Evolutionary conservation across 441 rosid species (phyloP).

Genomic region (Kokia cookei): DNA sequence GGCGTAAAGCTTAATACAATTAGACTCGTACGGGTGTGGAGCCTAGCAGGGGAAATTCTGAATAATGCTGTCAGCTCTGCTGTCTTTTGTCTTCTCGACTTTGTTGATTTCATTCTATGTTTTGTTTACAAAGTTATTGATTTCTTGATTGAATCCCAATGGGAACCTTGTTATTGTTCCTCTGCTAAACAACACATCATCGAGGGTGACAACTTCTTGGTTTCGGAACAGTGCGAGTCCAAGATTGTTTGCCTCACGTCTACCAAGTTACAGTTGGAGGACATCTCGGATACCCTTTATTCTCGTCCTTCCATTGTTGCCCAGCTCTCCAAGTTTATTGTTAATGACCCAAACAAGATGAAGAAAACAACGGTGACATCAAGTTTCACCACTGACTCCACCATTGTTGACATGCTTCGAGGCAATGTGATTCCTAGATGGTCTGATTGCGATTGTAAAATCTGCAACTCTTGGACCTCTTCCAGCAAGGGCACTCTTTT

Average conservation of each 20-base stretch:
- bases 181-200: slow-evolving; percentile 58
- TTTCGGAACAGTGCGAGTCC: slow-evolving; percentile 69
- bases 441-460: slow-evolving; percentile 85
- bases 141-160: slow-evolving; percentile 65
- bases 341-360: slow-evolving; percentile 14
- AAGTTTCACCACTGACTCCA: not conserved
- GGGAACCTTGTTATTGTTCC: slow-evolving; percentile 76
- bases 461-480: slow-evolving; percentile 69
- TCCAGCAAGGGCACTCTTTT: slow-evolving; percentile 51
- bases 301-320: slow-evolving; percentile 56
- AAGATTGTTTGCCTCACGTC: slow-evolving; percentile 53
- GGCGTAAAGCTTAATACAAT: slow-evolving; percentile 21
- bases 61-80: slow-evolving; percentile 68
- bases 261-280: slow-evolving; percentile 62
- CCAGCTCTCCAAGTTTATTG: slow-evolving; percentile 42
- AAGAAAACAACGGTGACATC: not conserved
- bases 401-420: slow-evolving; percentile 62
- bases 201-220: slow-evolving; percentile 54
- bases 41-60: slow-evolving; percentile 34
- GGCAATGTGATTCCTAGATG: slow-evolving; percentile 71
- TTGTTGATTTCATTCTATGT: slow-evolving; percentile 65
- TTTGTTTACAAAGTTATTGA: slow-evolving; percentile 57
- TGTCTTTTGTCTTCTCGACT: slow-evolving; percentile 70
- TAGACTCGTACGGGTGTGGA: slow-evolving; percentile 19
- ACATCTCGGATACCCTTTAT: slow-evolving; percentile 90